Evolutionary conservation across 2,329 filamentous ascomycete genomes (phyloP).

Genomic region (Xylariaceae sp.): DNA sequence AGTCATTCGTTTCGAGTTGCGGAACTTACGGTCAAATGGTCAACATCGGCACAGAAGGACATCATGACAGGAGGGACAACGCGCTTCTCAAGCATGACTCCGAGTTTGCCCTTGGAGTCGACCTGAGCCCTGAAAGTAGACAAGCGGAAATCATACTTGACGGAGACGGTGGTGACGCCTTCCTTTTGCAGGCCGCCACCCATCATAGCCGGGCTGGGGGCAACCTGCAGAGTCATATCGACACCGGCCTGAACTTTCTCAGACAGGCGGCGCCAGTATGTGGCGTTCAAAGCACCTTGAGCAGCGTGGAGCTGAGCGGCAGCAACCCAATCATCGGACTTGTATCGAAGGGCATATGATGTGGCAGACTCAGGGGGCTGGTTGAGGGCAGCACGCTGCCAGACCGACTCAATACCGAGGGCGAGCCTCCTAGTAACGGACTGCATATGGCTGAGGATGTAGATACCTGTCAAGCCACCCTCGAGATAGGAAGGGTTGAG

Average conservation of each 20-base stretch:
- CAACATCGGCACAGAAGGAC: conserved; percentile 94
- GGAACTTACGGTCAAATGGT: conserved; percentile 81
- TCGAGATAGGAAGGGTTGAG: conserved; percentile 94
- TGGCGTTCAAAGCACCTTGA: conserved; percentile 81
- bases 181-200: conserved; percentile 81
- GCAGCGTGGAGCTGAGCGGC: conserved; percentile 85
- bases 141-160: conserved; percentile 97
- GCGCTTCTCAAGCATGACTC: conserved; percentile 90
- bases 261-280: conserved; percentile 89
- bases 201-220: conserved; percentile 57
- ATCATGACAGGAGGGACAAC: conserved; percentile 88
- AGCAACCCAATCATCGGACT: conserved; percentile 86
- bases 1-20: background rate
- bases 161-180: conserved; percentile 84
- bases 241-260: conserved; percentile 96
- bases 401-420: conserved; percentile 84
- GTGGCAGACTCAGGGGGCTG: conserved; percentile 87
- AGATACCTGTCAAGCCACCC: conserved; percentile 89
- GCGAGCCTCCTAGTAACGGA: conserved; percentile 82
- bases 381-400: conserved; percentile 80
- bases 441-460: conserved; percentile 93
- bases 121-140: conserved; percentile 94
- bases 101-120: conserved; percentile 90
- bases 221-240: conserved; percentile 85
- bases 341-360: conserved; percentile 90